Base-by-base conservation (phyloP, 805 yeast genomes). In the Barnettozyma siamensis region DNA sequence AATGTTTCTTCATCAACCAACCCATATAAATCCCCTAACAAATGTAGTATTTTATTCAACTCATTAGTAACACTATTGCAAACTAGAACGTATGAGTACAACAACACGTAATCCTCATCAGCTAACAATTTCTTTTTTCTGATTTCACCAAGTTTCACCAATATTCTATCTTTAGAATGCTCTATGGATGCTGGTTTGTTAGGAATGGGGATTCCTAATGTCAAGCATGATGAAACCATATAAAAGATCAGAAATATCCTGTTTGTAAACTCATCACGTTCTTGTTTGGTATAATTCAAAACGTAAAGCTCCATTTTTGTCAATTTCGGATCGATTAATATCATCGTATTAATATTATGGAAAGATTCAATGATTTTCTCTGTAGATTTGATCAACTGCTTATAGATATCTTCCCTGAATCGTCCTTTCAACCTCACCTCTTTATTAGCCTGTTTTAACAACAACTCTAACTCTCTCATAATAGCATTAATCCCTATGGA, bases 121-220 rank as follows among this genome's bases (percentile, higher is more conserved):
- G 72, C 64, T 32, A 78, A 56, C 16, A 54, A 46, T 27, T 54
- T 55, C 33, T 64, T 51, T 42, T 60, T 54, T 38, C 93, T 63
- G 16, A 80, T 74, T 44, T 76, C 78, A 45, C 75, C 78, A 47
- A 85, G 64, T 50, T 83, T 84, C 35, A 69, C 73, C 47, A 85
- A 66, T 66, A 86, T 67, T 27, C 88, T 60, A 46, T 80, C 86
- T 50, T 80, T 75, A 1, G 93, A 81, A 55, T 81, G 84, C 33
- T 76, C 84, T 0, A 88, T 81, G 0, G 86, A 78, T 0, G 93
- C 91, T 1, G 89, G 81, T 49, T 79, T 80, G 19, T 73, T 75
- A 0, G 95, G 94, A 19, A 86, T 56, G 2, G 95, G 95, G 42
- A 84, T 76, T 3, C 88, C 88, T 9, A 86, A 64, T 33, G 77